These are phyloP conservation scores for Solanum commersonii DNA, from an alignment of 257 asterid genomes.

Conservation along the genomic window DNA sequence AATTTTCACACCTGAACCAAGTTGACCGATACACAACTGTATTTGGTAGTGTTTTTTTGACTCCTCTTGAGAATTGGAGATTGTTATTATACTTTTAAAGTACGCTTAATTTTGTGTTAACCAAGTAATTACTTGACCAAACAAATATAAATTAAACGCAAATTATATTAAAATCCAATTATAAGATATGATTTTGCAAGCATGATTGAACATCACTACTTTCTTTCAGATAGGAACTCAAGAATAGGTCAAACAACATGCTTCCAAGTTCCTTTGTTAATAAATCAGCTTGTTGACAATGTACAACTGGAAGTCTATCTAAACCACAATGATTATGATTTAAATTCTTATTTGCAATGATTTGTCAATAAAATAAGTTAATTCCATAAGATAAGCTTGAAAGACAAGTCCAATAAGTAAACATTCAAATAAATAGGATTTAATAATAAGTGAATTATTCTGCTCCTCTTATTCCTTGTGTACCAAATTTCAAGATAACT, in stretches of 20 bases:
- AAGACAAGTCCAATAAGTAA: background rate
- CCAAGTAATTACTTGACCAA: background rate
- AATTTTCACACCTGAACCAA: background rate
- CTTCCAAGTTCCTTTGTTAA: background rate
- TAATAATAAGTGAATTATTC: background rate
- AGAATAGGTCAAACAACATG: background rate
- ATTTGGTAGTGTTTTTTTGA: background rate
- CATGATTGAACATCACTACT: background rate
- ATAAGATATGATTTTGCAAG: background rate
- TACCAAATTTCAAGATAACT: too few relatives aligned
- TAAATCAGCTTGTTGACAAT: background rate
- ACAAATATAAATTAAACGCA: background rate
- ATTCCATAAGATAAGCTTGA: background rate
- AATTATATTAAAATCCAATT: background rate
- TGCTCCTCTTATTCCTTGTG: background rate
- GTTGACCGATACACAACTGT: background rate
- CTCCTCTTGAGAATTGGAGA: background rate
- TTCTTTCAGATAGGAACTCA: background rate
- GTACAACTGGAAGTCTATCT: background rate
- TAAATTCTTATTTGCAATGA: background rate
- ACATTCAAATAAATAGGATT: background rate
- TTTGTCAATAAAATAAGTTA: background rate
- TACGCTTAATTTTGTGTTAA: background rate
- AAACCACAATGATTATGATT: background rate
- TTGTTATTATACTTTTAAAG: background rate